Base-by-base conservation (phyloP, 2,329 filamentous ascomycete genomes). In the Clonostachys solani region DNA sequence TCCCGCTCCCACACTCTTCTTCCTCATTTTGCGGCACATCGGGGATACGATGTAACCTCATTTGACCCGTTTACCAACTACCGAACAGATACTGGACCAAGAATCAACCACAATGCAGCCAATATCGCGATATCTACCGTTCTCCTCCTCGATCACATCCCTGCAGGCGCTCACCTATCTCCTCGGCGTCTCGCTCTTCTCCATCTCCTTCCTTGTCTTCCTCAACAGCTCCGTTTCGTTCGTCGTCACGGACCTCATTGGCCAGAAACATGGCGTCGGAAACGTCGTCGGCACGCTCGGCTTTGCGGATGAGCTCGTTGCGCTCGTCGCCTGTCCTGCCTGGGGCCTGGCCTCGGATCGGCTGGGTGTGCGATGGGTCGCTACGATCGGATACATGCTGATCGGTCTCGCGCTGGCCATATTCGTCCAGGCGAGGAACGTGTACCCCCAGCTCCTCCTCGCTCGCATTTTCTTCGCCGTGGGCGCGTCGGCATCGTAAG, bases 151-250 rank as follows among this genome's bases (percentile, higher is more conserved):
- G 41, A 81, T 80, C n/a, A 84, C 82, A 12, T 68, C 74, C 5
- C 62, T 79, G 17, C 82, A 86, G 59, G 83, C 80, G n/a, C 64
- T 78, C 48, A 87, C 88, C 33, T 95, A 95, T 65, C 81, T 95
- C 35, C 77, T 91, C 53, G 86, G 85, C 61, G 87, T 94, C 59
- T 88, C 87, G 50, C 82, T 95, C 56, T 92, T 92, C 73, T 89
- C 84, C 66, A 94, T 95, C 60, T 86, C 87, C 47, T 94, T 94
- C 71, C 85, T 95, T 54, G 89, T 95, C 59, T 95, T 95, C 69
- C 80, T 95, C 52, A 94, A 94, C 73, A 87, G 84, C 71, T 86
- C 83, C 61, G 77, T 94, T 50, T 90, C 86, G 47, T 95, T 94
- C 67, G 87, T 94, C 49, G 83, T 95, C 50, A 92, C 88, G 50